These are phyloP conservation scores for Perkinsus chesapeaki DNA, from an alignment of 169 alveolate genomes.

Conservation along the genomic window DNA sequence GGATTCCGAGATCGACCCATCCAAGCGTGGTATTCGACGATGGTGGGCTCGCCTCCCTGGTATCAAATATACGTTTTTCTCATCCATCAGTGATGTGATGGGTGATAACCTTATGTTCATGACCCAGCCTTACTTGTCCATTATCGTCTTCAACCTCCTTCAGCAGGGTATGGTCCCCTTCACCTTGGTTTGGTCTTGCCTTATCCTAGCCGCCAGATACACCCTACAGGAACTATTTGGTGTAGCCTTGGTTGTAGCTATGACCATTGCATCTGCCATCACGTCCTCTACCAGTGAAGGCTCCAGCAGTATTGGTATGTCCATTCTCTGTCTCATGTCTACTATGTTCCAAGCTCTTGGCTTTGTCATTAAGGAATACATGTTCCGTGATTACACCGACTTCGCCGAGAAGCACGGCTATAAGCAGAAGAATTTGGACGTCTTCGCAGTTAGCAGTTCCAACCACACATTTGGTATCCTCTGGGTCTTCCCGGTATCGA, in stretches of 20 bases:
- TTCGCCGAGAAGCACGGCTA: background rate
- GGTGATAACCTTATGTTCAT: background rate
- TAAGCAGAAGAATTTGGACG: background rate
- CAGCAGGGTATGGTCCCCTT: background rate
- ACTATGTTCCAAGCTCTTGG: background rate
- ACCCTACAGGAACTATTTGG: background rate
- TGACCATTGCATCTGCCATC: background rate
- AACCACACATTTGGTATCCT: background rate
- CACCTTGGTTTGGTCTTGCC: background rate
- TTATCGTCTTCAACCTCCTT: background rate
- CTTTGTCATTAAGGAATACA: background rate
- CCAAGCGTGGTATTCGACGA: background rate
- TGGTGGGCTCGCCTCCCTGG: background rate
- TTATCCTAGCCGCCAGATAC: background rate
- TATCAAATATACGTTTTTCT: background rate
- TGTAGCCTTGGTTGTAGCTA: background rate
- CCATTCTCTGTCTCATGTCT: background rate
- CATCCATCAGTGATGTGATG: background rate
- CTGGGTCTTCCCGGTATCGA: background rate
- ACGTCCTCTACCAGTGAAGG: background rate
- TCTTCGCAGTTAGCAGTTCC: background rate
- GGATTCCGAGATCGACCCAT: background rate
- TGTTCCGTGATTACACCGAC: background rate
- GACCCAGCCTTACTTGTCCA: background rate
- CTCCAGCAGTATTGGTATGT: background rate